Evolutionary conservation across 805 yeast species (phyloP), one percentile per base, ranked within the genome.

Genomic region (Schizosaccharomyces lindneri): DNA sequence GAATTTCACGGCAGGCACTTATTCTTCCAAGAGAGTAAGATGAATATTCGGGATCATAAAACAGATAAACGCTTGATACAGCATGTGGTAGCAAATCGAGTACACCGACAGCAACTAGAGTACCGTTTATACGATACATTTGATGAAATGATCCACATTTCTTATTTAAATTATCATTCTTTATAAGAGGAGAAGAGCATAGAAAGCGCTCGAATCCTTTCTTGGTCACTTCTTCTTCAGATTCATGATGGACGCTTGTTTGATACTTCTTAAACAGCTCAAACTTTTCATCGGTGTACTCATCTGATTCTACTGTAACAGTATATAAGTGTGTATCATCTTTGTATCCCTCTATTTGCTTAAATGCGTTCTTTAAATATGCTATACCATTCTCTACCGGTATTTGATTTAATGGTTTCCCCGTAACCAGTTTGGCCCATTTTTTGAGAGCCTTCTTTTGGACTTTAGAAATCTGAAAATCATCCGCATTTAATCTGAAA

Each of bases 31-130:
- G 70, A 0, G 86, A 83, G 65, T 82, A 72, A 15, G 19, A 29
- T 13, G 31, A 19, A 9, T 39, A 39, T 13, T 63, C 62, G n/a
- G 55, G 48, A 4, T 82, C 81, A 68, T 76, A 83, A 13, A 88
- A 80, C 68, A 89, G 85, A 69, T 89, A 88, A 1, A 89, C 89
- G 0, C 95, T 82, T 0, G 95, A 87, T 0, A 89, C 70, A 0
- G 86, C 84, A 31, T 79, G 70, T 0, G 95, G 95, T 43, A 89
- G 70, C 24, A 88, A 72, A 70, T 88, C 97, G 39, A 84, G 68
- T 0, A 88, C 86, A 0, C 85, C 85, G 43, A 88, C 72, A 0
- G 90, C 95, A 51, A 85, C 79, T 24, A 88, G 73, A 64, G 77
- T 75, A 3, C 71, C 80, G 59, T 85, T 78, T 19, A 77, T 69